Percentiles rank a stretch among this genome's conserved stretches.
Conservation (phyloP, 2,329 filamentous ascomycete genomes). For the Cordyceps fumosorosea region DNA sequence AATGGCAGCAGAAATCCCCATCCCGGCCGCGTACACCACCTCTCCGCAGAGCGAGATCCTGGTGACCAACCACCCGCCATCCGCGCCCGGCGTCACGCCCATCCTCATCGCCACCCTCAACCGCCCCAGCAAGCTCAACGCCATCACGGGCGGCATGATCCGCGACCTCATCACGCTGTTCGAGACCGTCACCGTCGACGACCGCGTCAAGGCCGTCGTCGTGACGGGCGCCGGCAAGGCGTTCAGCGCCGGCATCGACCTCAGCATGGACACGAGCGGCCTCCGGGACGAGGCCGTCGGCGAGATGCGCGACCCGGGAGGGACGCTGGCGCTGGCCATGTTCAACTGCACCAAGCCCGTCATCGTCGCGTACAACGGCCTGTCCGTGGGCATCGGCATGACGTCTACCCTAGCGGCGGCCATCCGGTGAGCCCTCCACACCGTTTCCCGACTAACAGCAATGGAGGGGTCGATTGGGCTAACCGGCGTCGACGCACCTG, state of each 20-base stretch:
- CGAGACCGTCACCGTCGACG: slow-evolving; percentile 51
- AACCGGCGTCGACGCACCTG: neutral
- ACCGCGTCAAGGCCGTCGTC: slow-evolving; percentile 49
- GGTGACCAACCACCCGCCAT: slow-evolving; percentile 6
- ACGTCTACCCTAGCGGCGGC: slow-evolving; percentile 15
- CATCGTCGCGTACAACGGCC: slow-evolving; percentile 17
- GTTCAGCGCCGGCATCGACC: slow-evolving; percentile 59
- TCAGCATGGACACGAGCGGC: slow-evolving; percentile 23
- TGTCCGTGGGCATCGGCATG: slow-evolving; percentile 15
- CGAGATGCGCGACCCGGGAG: slow-evolving; percentile 30
- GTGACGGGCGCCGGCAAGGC: slow-evolving; percentile 54
- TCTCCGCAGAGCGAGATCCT: neutral
- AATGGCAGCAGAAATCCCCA: neutral
- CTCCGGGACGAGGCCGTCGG: neutral
- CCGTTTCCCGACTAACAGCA: too few species aligned
- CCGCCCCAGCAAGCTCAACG: slow-evolving; percentile 48
- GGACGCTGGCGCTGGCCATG: slow-evolving; percentile 13
- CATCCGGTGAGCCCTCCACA: slow-evolving; percentile 12
- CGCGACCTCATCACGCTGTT: slow-evolving; percentile 37
- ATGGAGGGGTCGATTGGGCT: too few species aligned
- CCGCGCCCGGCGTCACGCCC: slow-evolving; percentile 13
- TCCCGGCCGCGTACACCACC: slow-evolving; percentile 4
- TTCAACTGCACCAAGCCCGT: slow-evolving; percentile 17
- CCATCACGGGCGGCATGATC: slow-evolving; percentile 40
- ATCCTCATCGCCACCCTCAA: slow-evolving; percentile 46